phyloP scores from a whole-genome alignment of 2,329 filamentous ascomycete genomes.

The Colletotrichum eleusines region DNA sequence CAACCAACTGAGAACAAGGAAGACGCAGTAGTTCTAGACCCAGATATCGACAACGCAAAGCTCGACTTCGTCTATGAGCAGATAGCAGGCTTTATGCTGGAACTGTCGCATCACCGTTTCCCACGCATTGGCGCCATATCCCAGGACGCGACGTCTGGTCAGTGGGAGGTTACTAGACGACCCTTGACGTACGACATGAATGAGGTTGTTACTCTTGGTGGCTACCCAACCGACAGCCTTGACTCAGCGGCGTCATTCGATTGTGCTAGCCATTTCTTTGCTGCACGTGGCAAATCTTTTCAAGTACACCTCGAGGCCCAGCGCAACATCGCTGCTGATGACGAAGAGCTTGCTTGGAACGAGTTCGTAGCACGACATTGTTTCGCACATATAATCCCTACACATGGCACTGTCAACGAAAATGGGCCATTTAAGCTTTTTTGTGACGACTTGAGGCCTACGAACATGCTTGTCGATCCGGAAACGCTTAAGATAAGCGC shows the following conservation, averaged over 20 bases:
- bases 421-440: conserved; percentile 53
- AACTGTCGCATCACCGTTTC: conserved; percentile 50
- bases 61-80: conserved; percentile 45
- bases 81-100: conserved; percentile 45
- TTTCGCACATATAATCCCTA: too few relatives aligned
- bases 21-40: conserved; percentile 42
- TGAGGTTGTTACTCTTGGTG: conserved; percentile 49
- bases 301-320: neutral
- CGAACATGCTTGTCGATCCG: conserved; percentile 55
- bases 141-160: conserved; percentile 40
- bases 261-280: too few relatives aligned
- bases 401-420: conserved; percentile 37
- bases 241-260: neutral
- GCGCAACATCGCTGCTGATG: too few relatives aligned
- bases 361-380: too few relatives aligned
- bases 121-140: conserved; percentile 52
- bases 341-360: too few relatives aligned
- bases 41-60: conserved; percentile 43
- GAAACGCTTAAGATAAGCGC: conserved; percentile 52
- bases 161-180: conserved; percentile 49
- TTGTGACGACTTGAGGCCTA: conserved; percentile 54
- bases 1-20: conserved; percentile 45
- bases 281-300: too few relatives aligned
- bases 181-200: conserved; percentile 58
- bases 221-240: conserved; percentile 48